Conservation (phyloP, 352 stramenopile genomes). For the Lagenidium giganteum region DNA sequence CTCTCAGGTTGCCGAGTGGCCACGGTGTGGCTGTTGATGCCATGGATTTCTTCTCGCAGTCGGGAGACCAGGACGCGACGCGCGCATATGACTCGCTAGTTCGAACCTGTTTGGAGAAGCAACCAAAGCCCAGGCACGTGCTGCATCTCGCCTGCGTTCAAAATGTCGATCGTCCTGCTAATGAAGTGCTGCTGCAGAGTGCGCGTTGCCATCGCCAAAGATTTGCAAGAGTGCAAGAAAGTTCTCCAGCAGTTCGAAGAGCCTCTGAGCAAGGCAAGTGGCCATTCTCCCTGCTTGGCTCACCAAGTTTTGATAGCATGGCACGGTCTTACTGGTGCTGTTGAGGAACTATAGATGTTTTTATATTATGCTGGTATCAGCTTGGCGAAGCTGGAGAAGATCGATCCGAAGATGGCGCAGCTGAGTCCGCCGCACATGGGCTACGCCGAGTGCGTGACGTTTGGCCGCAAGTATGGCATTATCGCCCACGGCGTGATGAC, state of each 20-base stretch:
- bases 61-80: conserved; percentile 40
- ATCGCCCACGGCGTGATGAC: conserved; percentile 73
- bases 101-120: conserved; percentile 60
- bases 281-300: neutral
- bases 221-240: conserved; percentile 65
- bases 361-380: conserved; percentile 42
- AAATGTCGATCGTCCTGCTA: too few species aligned
- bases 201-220: conserved; percentile 33
- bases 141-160: neutral
- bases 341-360: conserved; percentile 34
- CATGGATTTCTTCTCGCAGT: conserved; percentile 23
- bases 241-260: conserved; percentile 57
- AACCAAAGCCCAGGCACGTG: conserved; percentile 42
- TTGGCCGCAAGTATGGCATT: conserved; percentile 65
- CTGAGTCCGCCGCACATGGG: conserved; percentile 48
- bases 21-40: too few species aligned
- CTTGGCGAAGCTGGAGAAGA: conserved; percentile 58
- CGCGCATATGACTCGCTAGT: conserved; percentile 61
- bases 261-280: conserved; percentile 38
- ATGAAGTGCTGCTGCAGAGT: conserved; percentile 15
- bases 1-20: too few species aligned
- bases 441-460: conserved; percentile 66
- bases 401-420: conserved; percentile 44
- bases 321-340: neutral
- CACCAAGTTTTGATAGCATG: too few species aligned